phyloP scores from a whole-genome alignment of 2,329 filamentous ascomycete genomes.

The Penicillium sp. region DNA sequence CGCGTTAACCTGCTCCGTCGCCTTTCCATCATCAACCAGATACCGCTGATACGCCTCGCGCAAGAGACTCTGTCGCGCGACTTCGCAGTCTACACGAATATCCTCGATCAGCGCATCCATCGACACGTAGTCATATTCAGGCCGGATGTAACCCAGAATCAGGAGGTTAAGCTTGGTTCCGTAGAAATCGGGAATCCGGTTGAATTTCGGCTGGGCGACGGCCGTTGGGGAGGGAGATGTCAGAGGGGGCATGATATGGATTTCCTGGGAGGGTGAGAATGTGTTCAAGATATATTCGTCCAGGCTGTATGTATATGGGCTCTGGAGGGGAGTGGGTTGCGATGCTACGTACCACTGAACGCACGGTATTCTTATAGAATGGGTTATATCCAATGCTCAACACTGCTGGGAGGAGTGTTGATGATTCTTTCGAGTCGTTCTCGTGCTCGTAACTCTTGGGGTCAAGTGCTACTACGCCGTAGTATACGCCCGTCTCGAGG shows the following conservation, averaged over 20 bases:
- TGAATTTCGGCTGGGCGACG: conserved; percentile 30
- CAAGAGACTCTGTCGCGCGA: conserved; percentile 67
- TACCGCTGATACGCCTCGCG: conserved; percentile 57
- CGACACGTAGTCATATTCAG: conserved; percentile 81
- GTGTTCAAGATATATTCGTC: not conserved
- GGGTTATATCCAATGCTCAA: conserved; percentile 97
- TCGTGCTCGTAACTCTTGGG: conserved; percentile 33
- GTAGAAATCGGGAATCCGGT: conserved; percentile 70
- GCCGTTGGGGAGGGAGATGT: conserved; percentile 36
- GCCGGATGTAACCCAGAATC: conserved; percentile 80
- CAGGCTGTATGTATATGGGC: not conserved
- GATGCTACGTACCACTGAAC: conserved; percentile 58
- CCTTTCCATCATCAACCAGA: conserved; percentile 30
- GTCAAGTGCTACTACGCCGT: conserved; percentile 77
- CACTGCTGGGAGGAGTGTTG: conserved; percentile 71
- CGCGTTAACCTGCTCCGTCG: conserved; percentile 27
- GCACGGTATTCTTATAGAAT: conserved; percentile 87
- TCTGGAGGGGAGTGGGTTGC: not conserved
- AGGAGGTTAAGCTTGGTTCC: conserved; percentile 71
- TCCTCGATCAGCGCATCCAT: conserved; percentile 81
- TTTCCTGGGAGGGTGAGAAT: conserved; percentile 52
- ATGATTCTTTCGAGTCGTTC: conserved; percentile 13
- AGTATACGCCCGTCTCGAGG: conserved; percentile 80
- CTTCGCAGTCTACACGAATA: conserved; percentile 82
- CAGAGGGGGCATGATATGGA: conserved; percentile 80